Conservation (phyloP, 148 eudicot genomes). For the Spergularia bocconei region DNA sequence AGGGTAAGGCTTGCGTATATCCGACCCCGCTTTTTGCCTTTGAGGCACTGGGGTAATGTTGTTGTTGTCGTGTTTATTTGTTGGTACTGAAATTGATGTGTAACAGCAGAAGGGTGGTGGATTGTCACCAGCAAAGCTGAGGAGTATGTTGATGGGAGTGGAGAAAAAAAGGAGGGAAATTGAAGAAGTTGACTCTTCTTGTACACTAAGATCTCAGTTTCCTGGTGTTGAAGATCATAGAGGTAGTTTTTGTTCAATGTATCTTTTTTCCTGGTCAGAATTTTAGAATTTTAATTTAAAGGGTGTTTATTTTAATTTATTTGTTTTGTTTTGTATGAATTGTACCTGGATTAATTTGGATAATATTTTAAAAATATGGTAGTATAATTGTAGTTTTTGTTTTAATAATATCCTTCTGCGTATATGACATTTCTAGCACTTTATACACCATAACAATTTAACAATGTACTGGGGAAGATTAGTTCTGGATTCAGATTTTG, state of each 20-base stretch:
- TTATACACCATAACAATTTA: too few species aligned
- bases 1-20: neutral
- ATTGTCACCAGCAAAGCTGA: constrained; percentile 43
- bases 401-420: neutral
- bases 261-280: neutral
- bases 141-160: constrained; percentile 53
- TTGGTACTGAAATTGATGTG: constrained; percentile 2
- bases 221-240: constrained; percentile 28
- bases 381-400: neutral
- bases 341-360: neutral
- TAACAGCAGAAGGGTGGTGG: constrained; percentile 29
- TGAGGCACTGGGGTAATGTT: neutral
- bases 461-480: neutral
- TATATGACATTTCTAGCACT: neutral
- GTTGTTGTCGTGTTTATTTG: neutral
- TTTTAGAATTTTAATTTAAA: neutral
- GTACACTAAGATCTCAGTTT: constrained; percentile 31
- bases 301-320: neutral
- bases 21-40: neutral
- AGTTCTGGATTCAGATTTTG: neutral
- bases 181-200: constrained; percentile 40
- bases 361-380: neutral
- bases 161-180: constrained; percentile 47
- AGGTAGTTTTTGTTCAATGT: constrained; percentile 17
- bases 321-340: neutral